Conservation (phyloP, 1,284 basidiomycete species). For the Marasmius sp. region DNA sequence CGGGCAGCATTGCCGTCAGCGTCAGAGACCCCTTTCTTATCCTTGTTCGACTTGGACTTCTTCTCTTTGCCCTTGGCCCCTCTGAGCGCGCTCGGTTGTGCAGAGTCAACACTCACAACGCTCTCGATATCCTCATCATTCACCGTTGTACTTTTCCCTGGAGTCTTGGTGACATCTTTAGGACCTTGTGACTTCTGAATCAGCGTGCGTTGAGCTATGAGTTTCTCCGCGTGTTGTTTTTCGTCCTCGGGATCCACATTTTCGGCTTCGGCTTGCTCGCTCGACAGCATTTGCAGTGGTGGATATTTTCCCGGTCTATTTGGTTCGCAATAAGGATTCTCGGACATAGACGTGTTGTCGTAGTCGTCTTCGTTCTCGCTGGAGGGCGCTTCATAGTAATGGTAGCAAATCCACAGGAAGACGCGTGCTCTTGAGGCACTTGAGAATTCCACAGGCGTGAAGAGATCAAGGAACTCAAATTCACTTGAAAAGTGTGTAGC, state of each 20-base stretch:
- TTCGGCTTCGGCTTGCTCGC: conserved; percentile 47
- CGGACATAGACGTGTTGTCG: conserved; percentile 29
- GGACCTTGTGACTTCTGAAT: conserved; percentile 37
- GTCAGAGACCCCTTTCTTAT: not conserved
- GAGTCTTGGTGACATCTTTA: conserved; percentile 32
- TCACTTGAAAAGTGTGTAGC: conserved; percentile 54
- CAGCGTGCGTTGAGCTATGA: conserved; percentile 36
- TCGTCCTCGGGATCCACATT: conserved; percentile 49
- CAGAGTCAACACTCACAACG: conserved; percentile 13
- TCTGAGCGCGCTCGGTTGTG: not conserved
- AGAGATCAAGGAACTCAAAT: conserved; percentile 66
- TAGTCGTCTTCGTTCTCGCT: conserved; percentile 35
- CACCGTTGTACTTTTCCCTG: conserved; percentile 23
- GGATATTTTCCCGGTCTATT: conserved; percentile 43
- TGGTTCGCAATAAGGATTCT: conserved; percentile 60
- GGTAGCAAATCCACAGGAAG: conserved; percentile 64
- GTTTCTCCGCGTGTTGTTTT: conserved; percentile 31
- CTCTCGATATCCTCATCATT: conserved; percentile 10
- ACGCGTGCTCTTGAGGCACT: conserved; percentile 63
- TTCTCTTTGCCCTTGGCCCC: not conserved
- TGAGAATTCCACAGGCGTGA: conserved; percentile 58
- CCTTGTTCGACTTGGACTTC: conserved; percentile 7
- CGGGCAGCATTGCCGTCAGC: not conserved
- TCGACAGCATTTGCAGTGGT: conserved; percentile 36
- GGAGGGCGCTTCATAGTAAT: conserved; percentile 52